Evolutionary conservation across 2,329 filamentous ascomycete genomes (phyloP), one percentile per base, ranked within the genome.

Genomic region (Neonectria coccinea): DNA sequence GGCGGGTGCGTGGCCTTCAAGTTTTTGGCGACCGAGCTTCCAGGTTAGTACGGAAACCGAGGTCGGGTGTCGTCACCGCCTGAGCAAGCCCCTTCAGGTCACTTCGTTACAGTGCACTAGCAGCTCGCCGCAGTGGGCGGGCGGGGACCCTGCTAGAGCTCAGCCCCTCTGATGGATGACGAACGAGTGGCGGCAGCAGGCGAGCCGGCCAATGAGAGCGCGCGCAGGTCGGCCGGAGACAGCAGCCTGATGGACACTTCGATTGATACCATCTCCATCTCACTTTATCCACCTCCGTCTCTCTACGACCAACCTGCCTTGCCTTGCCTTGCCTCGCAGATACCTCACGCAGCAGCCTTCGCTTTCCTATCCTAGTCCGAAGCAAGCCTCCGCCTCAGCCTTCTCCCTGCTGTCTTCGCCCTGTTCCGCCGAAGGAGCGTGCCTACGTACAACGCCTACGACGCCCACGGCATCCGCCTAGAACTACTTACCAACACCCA

Each of bases 141-240:
- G 47, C 18, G 47, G 25, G 47, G 47, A 48, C n/a, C n/a, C n/a
- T 51, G 29, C 25, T n/a, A 25, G 55, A 55, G 60, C 60, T 59
- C 61, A 64, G 61, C 61, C 61, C 61, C 61, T 57, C 60, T 31
- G 48, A 58, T 53, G 48, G 61, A 64, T 64, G 61, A 64, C 61
- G 61, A 64, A 64, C 61, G 61, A 50, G 61, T 64, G 61, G 61
- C 61, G 61, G 51, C 39, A 41, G 25, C 16, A n/a, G 10, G 22
- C 31, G 27, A 50, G n/a, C 41, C 25, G 20, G 14, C 61, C 61
- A 64, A 64, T 64, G 33, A 44, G 50, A 29, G 10, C 29, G n/a
- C 50, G 50, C 10, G 9, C 27, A 16, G 27, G 27, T 51, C 48
- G 16, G 31, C 29, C 11, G 27, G 14, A 42, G n/a, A 27, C 54